Evolutionary conservation across 257 asterid genomes (phyloP).

Genomic region (Salvia hispanica): DNA sequence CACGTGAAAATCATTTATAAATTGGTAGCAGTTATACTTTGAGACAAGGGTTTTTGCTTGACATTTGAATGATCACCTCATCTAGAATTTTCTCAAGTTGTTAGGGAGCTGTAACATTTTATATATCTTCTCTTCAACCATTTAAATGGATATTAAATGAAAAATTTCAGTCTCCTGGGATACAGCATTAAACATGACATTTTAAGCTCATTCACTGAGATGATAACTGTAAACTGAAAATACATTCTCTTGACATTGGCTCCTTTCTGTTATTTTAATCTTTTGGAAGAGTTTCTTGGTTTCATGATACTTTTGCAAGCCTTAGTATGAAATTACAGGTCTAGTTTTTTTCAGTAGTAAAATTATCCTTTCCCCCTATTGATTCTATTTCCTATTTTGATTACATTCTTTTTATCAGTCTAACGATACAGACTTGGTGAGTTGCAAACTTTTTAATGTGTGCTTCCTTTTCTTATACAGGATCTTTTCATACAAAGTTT

Average conservation of each 20-base stretch:
- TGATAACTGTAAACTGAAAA: neutral
- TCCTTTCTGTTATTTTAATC: neutral
- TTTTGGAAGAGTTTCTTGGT: conserved; percentile 2
- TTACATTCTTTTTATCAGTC: neutral
- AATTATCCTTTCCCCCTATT: neutral
- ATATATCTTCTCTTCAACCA: neutral
- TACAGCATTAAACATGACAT: neutral
- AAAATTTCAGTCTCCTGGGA: neutral
- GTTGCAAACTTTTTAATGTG: conserved; percentile 19
- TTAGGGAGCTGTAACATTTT: neutral
- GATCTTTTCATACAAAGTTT: conserved; percentile 90
- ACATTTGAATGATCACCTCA: neutral
- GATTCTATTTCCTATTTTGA: conserved; percentile 3
- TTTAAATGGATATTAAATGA: conserved; percentile 13
- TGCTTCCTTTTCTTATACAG: conserved; percentile 43
- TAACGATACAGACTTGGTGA: conserved; percentile 10
- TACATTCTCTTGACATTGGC: neutral
- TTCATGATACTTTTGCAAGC: conserved; percentile 9
- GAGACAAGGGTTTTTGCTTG: neutral
- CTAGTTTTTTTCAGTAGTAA: conserved; percentile 2
- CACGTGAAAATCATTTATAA: neutral
- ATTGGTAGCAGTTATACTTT: neutral
- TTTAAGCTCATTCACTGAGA: neutral
- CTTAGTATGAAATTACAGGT: conserved; percentile 11
- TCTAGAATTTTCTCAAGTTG: neutral